phyloP scores from a whole-genome alignment of 768 basidiomycete species.

The Dentipellis fragilis region DNA sequence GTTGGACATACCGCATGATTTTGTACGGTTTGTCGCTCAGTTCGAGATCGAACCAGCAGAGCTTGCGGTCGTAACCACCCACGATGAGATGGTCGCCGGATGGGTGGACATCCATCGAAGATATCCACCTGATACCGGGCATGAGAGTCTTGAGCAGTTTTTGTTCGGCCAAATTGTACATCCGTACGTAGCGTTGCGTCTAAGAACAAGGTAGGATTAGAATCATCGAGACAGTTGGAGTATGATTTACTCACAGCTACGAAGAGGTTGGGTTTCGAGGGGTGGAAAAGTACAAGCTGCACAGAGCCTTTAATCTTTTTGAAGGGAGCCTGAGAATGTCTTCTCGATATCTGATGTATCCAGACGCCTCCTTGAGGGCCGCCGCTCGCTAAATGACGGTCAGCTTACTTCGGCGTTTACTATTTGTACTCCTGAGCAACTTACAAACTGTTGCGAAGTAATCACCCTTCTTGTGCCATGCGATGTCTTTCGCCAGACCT shows the following conservation, averaged over 20 bases:
- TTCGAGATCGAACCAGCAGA: constrained; percentile 99
- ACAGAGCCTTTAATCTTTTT: constrained; percentile 87
- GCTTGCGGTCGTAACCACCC: constrained; percentile 93
- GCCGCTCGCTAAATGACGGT: constrained; percentile 35
- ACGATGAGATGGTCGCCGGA: constrained; percentile 94
- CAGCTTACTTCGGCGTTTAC: neutral
- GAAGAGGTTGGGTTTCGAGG: constrained; percentile 89
- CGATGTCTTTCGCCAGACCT: constrained; percentile 66
- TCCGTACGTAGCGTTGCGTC: constrained; percentile 93
- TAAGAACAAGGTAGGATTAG: constrained; percentile 18
- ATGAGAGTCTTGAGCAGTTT: constrained; percentile 86
- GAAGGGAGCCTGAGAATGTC: constrained; percentile 97
- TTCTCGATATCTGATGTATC: constrained; percentile 90
- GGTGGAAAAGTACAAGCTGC: constrained; percentile 92
- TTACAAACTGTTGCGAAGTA: constrained; percentile 92
- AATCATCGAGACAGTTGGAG: neutral
- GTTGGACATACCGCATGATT: constrained; percentile 62
- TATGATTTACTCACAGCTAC: constrained; percentile 70
- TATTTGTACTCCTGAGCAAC: constrained; percentile 24
- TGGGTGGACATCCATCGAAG: constrained; percentile 93
- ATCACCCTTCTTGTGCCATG: constrained; percentile 93
- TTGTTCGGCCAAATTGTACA: constrained; percentile 94
- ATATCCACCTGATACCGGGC: constrained; percentile 97
- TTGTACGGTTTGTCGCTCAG: constrained; percentile 96
- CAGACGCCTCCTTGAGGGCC: constrained; percentile 79